phyloP scores from a whole-genome alignment of 2,329 filamentous ascomycete genomes.

The Trichothecium roseum region DNA sequence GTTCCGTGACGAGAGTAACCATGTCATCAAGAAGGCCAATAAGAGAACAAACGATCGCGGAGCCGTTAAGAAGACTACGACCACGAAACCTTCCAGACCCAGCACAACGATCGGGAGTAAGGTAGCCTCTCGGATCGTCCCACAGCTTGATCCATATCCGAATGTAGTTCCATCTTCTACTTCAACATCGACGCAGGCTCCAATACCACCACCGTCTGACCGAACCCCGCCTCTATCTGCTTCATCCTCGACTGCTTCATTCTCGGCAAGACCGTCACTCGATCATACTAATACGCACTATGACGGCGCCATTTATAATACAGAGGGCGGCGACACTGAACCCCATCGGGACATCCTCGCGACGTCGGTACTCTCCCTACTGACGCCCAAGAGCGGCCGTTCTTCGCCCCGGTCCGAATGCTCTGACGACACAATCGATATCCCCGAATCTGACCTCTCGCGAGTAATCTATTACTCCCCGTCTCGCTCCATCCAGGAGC shows the following conservation, averaged over 20 bases:
- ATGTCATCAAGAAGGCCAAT: slow-evolving; percentile 42
- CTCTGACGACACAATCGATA: slow-evolving; percentile 3
- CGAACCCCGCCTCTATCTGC: too few species aligned
- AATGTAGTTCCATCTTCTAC: too few species aligned
- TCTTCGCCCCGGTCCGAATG: slow-evolving; percentile 8
- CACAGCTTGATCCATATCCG: too few species aligned
- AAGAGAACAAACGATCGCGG: slow-evolving; percentile 13
- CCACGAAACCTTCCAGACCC: neutral
- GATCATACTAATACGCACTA: too few species aligned
- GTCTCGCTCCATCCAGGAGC: slow-evolving; percentile 25
- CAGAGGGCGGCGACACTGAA: too few species aligned
- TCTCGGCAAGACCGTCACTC: too few species aligned
- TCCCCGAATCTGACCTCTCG: slow-evolving; percentile 1
- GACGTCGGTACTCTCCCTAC: slow-evolving; percentile 13
- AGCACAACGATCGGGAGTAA: too few species aligned
- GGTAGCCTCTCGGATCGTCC: too few species aligned
- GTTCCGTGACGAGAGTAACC: slow-evolving; percentile 46
- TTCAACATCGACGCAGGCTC: too few species aligned
- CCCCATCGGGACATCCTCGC: slow-evolving; percentile 2
- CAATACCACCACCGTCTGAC: too few species aligned
- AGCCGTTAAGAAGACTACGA: slow-evolving; percentile 11
- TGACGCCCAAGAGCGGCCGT: slow-evolving; percentile 12
- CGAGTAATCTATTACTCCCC: slow-evolving; percentile 7
- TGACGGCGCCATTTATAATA: too few species aligned
- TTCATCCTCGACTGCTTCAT: too few species aligned